Conservation (phyloP, 1,284 basidiomycete genomes). For the Sanghuangporus sanghuang region DNA sequence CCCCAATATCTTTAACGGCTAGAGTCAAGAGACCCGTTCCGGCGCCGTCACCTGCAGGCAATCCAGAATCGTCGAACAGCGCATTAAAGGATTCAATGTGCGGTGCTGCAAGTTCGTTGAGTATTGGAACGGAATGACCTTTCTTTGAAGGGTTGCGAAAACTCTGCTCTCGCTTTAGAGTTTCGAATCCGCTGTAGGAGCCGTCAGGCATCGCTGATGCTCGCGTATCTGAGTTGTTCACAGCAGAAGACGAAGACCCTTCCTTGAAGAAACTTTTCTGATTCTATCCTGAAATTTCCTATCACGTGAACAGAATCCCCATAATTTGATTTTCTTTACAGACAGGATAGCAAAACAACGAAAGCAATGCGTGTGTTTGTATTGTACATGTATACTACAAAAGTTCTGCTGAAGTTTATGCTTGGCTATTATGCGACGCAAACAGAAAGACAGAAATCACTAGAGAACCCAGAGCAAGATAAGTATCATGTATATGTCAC, state of each 20-base stretch:
- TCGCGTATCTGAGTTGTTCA: not conserved
- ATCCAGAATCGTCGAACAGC: constrained; percentile 82
- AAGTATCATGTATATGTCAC: not conserved
- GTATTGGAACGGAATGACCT: constrained; percentile 71
- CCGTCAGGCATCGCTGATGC: constrained; percentile 13
- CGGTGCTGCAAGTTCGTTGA: constrained; percentile 92
- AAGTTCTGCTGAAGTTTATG: not conserved
- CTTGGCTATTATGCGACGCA: not conserved
- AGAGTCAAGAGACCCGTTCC: constrained; percentile 79
- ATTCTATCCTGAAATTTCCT: not conserved
- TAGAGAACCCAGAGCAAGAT: not conserved
- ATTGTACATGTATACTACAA: not conserved
- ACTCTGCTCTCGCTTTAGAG: constrained; percentile 75
- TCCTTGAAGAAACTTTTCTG: not conserved
- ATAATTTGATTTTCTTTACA: not conserved
- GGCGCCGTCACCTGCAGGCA: constrained; percentile 67
- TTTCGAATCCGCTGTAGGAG: constrained; percentile 55
- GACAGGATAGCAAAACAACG: not conserved
- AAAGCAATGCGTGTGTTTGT: not conserved
- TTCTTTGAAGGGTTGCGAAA: constrained; percentile 77
- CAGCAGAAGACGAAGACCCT: not conserved
- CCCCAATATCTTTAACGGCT: constrained; percentile 80
- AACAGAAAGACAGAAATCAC: not conserved
- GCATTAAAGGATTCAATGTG: constrained; percentile 98
- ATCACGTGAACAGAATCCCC: not conserved